Base-by-base conservation (phyloP, 1,139 yeast genomes). In the Geotrichum macrosporum region DNA sequence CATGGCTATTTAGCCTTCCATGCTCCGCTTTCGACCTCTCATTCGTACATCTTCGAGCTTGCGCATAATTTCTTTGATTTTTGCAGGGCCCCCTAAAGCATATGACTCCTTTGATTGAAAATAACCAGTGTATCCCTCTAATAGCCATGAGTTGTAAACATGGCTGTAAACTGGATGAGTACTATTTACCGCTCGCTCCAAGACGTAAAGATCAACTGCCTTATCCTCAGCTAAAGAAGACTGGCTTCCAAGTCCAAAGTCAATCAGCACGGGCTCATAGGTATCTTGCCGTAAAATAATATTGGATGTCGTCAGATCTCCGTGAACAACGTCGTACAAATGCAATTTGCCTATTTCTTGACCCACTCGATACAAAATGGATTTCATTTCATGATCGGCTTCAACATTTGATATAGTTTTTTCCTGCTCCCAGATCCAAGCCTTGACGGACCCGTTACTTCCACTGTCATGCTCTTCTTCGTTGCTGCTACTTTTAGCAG, bases 21-120 rank as follows among this genome's bases (percentile, higher is more conserved):
- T 86, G 54, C 95, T 84, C 65, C 98, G 76, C 74, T 92, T 92
- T 57, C 99, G 75, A 1, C 99, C 99, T 61, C 98, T 77, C 68
- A 84, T 66, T 57, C 97, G 72, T 1, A 92, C 98, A 44, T 84
- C 94, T 47, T 81, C 86, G 47, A 92, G 74, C 60, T 89, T 75
- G 48, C 71, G 71, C 48, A 78, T 57, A 1, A 83, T 77, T 52
- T 84, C 94, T 8, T 62, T 68, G n/a, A 55, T 47, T 44, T 76
- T 68, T 42, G 55, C 51, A 51, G 69, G 57, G 29, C 61, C 60
- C 3, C 16, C 34, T 34, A 5, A 49, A 46, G 57, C 66, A 54
- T 53, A 56, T 46, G 10, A 38, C 53, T 43, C 56, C 62, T 60
- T 55, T 9, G 36, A 24, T 9, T 16, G 26, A 16, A 32, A 44